Evolutionary conservation across 2,329 filamentous ascomycete genomes (phyloP), one percentile per base, ranked within the genome.

Genomic region (Hypoxylon sp.): DNA sequence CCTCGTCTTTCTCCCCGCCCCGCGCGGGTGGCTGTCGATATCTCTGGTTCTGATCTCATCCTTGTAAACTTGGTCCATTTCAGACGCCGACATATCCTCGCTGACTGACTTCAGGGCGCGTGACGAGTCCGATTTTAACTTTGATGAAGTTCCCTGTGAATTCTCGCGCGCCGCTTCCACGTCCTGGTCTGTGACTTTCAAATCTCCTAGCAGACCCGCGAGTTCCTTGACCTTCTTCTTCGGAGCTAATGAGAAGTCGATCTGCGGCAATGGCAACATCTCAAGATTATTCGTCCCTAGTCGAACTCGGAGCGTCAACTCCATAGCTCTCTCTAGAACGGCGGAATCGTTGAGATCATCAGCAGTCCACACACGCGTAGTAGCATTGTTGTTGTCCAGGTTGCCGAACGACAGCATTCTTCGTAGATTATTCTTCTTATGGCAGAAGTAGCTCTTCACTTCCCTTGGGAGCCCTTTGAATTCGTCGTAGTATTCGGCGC

Each of bases 201-300:
- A 19, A 1, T 61, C n/a, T 19, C 36, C 62, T 1, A 75, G 30
- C 0, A 70, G 23, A 1, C 11, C 4, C 10, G 65, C 68, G 21
- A 76, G 51, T 21, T 30, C n/a, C 19, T 52, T 28, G 1, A 64
- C 51, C 25, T 63, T 65, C 0, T 43, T 0, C 21, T 45, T 11
- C 1, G 66, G 19, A 4, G 65, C 67, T 1, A 50, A 52, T 0
- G 69, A 71, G 32, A 76, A 60, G 36, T 75, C 63, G 34, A 76
- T 74, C 28, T 73, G 66, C 0, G 76, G 76, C 5, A 71, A 65
- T 0, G 76, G 75, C 1, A 77, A 58, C 72, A 77, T 76, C 1
- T 63, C 64, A 6, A 76, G 64, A 5, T 61, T 56, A 1, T 51
- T 48, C 0, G 75, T 53, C 2, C 74, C 74, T 0, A 75, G 67